Evolutionary conservation across 2,329 filamentous ascomycete species (phyloP).

Genomic region (Hirsutella minnesotensis): DNA sequence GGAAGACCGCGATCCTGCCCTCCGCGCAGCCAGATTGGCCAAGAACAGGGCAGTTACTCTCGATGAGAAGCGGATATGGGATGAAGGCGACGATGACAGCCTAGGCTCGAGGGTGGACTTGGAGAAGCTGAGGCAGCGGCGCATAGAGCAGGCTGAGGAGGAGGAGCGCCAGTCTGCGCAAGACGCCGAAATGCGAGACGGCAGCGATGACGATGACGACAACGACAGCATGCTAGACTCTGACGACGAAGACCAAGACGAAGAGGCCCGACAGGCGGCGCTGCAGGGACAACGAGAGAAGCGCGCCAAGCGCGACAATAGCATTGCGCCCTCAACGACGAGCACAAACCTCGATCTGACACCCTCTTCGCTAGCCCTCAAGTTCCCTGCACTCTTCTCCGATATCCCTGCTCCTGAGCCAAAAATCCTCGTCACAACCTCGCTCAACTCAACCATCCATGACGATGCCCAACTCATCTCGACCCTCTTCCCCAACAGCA

Average conservation of each 20-base stretch:
- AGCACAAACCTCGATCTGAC: conserved; percentile 54
- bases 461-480: conserved; percentile 68
- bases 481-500: conserved; percentile 71
- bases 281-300: conserved; percentile 31
- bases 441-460: conserved; percentile 80
- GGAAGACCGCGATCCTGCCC: conserved; percentile 69
- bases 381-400: conserved; percentile 51
- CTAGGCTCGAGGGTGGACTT: conserved; percentile 45
- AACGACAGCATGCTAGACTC: conserved; percentile 73
- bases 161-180: conserved; percentile 32
- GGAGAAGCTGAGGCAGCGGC: conserved; percentile 44
- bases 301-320: conserved; percentile 34
- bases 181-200: conserved; percentile 28
- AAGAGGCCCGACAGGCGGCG: conserved; percentile 31
- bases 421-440: conserved; percentile 87
- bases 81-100: conserved; percentile 56
- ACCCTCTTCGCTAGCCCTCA: conserved; percentile 44
- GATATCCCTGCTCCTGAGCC: conserved; percentile 50
- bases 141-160: conserved; percentile 41
- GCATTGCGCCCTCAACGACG: conserved; percentile 44
- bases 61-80: conserved; percentile 84
- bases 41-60: conserved; percentile 72
- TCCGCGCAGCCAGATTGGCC: conserved; percentile 61
- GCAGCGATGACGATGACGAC: conserved; percentile 42
- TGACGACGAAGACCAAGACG: conserved; percentile 42